phyloP scores from a whole-genome alignment of 352 stramenopile species.

The Pythium sukuiense region DNA sequence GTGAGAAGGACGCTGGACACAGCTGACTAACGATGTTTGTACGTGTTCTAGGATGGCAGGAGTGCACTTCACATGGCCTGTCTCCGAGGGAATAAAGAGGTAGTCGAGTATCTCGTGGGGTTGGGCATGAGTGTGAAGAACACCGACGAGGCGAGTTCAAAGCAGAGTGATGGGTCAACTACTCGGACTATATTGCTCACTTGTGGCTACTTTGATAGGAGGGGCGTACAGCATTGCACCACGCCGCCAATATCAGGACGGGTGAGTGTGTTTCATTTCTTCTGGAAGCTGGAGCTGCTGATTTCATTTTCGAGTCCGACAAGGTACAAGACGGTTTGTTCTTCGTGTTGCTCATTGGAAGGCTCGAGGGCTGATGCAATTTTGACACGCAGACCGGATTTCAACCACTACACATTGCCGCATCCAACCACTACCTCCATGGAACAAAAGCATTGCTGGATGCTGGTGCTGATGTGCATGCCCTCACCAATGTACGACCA shows the following conservation, averaged over 20 bases:
- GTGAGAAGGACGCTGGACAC: too few species aligned
- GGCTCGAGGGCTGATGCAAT: not conserved
- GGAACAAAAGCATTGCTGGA: not conserved
- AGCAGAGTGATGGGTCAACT: too few species aligned
- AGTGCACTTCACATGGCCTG: not conserved
- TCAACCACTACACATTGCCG: not conserved
- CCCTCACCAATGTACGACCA: not conserved
- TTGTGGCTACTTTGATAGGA: not conserved
- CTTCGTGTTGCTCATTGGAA: too few species aligned
- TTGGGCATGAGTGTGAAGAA: not conserved
- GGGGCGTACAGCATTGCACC: not conserved
- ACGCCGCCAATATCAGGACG: not conserved
- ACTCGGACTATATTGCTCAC: too few species aligned
- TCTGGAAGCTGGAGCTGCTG: not conserved
- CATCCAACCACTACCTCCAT: not conserved
- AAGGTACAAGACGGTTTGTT: not conserved
- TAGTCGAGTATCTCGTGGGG: not conserved
- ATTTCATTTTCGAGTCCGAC: not conserved
- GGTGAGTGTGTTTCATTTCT: not conserved
- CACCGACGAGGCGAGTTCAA: not conserved
- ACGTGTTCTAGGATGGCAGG: not conserved
- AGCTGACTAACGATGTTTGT: not conserved
- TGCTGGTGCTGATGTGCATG: not conserved
- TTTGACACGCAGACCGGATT: not conserved
- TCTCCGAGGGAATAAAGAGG: not conserved